A percentile compares a stretch with the other conserved stretches of the same genome.
phyloP scores from a whole-genome alignment of 2,329 filamentous ascomycete species.

The Pseudopyrenochaeta lycopersici region DNA sequence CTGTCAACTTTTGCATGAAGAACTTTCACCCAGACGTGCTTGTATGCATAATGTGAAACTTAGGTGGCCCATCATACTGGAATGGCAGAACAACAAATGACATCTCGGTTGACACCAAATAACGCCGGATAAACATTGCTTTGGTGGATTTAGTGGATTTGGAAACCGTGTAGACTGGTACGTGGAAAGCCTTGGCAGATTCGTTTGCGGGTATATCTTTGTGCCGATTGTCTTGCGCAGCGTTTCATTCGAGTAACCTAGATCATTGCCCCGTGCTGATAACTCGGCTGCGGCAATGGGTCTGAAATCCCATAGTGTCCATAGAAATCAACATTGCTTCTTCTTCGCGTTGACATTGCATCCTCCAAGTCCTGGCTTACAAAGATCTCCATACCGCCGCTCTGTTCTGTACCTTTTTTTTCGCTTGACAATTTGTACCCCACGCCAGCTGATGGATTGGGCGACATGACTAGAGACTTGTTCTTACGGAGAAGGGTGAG shows the following conservation, averaged over 20 bases:
- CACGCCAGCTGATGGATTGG: constrained; percentile 38
- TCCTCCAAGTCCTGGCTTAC: constrained; percentile 43
- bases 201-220: no score
- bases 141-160: no score
- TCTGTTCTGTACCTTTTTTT: constrained; percentile 43
- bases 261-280: constrained; percentile 42
- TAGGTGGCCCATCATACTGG: no score
- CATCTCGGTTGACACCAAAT: no score
- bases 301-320: constrained; percentile 46
- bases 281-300: constrained; percentile 43
- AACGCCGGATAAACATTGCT: no score
- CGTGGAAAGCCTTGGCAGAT: no score
- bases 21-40: no score
- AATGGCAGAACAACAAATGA: no score
- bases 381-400: constrained; percentile 48
- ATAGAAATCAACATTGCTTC: constrained; percentile 47
- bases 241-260: constrained; percentile 9
- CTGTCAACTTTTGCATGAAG: no score
- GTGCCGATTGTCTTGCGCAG: no score
- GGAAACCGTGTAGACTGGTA: no score
- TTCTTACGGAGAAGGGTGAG: constrained; percentile 36
- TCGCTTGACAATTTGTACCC: constrained; percentile 46
- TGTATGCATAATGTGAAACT: no score
- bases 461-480: constrained; percentile 25
- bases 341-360: constrained; percentile 38